Base-by-base conservation (phyloP, 2,329 filamentous ascomycete species). In the Periconia sp. region DNA sequence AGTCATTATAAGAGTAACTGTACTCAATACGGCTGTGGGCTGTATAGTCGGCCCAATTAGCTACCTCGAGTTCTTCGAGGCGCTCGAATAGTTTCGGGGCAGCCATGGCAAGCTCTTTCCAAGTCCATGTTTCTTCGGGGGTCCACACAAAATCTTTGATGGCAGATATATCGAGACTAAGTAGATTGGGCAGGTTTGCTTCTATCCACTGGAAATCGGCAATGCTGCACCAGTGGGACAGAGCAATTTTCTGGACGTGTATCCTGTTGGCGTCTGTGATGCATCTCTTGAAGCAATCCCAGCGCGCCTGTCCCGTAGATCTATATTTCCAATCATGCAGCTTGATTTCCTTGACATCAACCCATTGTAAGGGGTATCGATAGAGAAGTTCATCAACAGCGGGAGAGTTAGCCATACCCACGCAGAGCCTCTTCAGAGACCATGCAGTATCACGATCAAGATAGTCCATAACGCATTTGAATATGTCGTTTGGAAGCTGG, bases 111-210 rank as follows among this genome's bases (percentile, higher is more conserved):
- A 73, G 54, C 59, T 65, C 60, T 40, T 61, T 68, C 71, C 70
- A 73, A 6, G 71, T 70, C 71, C 71, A 73, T 11, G 63, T 71
- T 56, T 73, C 65, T 49, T 69, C 70, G 2, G 69, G 69, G 1
- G 68, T 71, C 66, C 67, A 72, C 11, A 72, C 64, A 53, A 74
- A 70, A 54, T 74, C 72, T 49, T 71, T 74, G 52, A 74, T 69
- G 35, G 69, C 63, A 2, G 68, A 66, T 14, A 74, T 56, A 51
- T 74, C 71, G 11, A 74, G 60, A 42, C 61, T 62, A 1, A 53
- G 62, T 13, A 74, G 59, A 2, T 60, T 59, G 2, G 71, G 71
- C n/a, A 74, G 60, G 44, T 70, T 71, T n/a, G 63, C 55, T n/a
- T 71, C 56, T 45, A 74, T 66, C 72, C 72, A 74, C 42, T 61